These are phyloP conservation scores for Fistulifera pelliculosa DNA, from an alignment of 108 stramenopile species.

Conservation along the genomic window DNA sequence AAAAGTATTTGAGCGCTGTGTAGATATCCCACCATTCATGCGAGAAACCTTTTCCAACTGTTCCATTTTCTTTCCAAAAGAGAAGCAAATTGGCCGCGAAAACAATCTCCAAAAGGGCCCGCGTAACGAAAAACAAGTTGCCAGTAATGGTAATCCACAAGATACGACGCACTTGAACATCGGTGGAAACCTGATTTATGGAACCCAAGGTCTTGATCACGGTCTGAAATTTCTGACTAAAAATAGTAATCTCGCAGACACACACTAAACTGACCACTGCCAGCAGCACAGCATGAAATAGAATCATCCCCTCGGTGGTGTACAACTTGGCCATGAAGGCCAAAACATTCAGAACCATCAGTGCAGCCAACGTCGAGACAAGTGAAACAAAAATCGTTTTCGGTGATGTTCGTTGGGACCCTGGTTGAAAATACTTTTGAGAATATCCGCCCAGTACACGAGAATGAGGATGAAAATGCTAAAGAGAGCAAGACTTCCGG, in stretches of 20 bases:
- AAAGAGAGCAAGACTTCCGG: slow-evolving; percentile 86
- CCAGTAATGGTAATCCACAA: slow-evolving; percentile 93
- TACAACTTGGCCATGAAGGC: slow-evolving; percentile 75
- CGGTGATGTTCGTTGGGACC: slow-evolving; percentile 69
- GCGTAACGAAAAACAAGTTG: slow-evolving; percentile 89
- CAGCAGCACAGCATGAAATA: slow-evolving; percentile 77
- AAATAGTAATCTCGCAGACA: slow-evolving; percentile 88
- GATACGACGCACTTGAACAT: slow-evolving; percentile 89
- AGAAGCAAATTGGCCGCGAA: slow-evolving; percentile 58
- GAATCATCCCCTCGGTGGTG: slow-evolving; percentile 90
- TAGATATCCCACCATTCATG: slow-evolving; percentile 84
- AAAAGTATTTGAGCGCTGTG: slow-evolving; percentile 75
- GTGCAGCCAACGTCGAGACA: slow-evolving; percentile 46
- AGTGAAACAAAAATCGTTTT: slow-evolving; percentile 83
- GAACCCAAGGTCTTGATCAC: slow-evolving; percentile 89
- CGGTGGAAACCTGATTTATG: slow-evolving; percentile 93
- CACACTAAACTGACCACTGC: slow-evolving; percentile 80
- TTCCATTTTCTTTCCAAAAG: slow-evolving; percentile 72
- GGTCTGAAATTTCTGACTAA: slow-evolving; percentile 88
- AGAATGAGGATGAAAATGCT: slow-evolving; percentile 92
- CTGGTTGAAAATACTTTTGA: slow-evolving; percentile 93
- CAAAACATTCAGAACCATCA: slow-evolving; percentile 69
- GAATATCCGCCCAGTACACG: slow-evolving; percentile 96
- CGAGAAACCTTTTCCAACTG: slow-evolving; percentile 66
- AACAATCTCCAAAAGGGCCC: slow-evolving; percentile 78